Conservation (phyloP, 805 yeast genomes). For the Sugiyamaella americana region DNA sequence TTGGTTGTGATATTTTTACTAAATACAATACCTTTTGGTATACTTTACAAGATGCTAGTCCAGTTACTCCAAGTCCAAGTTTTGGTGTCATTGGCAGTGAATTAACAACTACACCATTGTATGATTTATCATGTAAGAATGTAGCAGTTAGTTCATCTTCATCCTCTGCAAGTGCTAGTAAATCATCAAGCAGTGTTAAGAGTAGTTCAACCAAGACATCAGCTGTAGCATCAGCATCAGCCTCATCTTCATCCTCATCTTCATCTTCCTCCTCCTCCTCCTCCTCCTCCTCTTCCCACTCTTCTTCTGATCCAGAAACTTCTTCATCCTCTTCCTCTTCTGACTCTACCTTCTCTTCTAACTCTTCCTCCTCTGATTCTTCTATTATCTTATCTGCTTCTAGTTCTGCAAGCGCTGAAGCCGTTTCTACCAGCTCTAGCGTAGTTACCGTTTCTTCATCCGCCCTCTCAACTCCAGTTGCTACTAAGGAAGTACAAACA, state of each 20-base stretch:
- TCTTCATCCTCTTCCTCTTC: background rate
- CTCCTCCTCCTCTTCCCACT: constrained; percentile 6
- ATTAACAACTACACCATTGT: constrained; percentile 13
- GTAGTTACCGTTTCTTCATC: background rate
- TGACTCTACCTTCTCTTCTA: background rate
- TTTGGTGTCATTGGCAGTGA: constrained; percentile 19
- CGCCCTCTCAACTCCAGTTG: background rate
- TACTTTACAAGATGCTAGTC: constrained; percentile 18
- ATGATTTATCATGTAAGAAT: constrained; percentile 17
- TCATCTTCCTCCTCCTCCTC: constrained; percentile 2
- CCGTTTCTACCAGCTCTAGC: background rate
- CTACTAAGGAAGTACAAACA: background rate
- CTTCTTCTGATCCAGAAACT: constrained; percentile 9
- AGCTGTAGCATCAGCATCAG: constrained; percentile 5
- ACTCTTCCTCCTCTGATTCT: background rate
- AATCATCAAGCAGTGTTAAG: constrained; percentile 8
- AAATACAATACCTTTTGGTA: constrained; percentile 21
- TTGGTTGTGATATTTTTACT: constrained; percentile 50
- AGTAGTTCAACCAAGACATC: constrained; percentile 7
- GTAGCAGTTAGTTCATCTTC: constrained; percentile 8
- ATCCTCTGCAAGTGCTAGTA: constrained; percentile 13
- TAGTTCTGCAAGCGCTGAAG: background rate
- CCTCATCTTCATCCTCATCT: constrained; percentile 2
- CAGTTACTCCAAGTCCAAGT: constrained; percentile 17
- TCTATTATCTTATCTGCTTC: background rate